These are phyloP conservation scores for Leucocoprinus leucothites DNA, from an alignment of 768 basidiomycete species.

Conservation along the genomic window DNA sequence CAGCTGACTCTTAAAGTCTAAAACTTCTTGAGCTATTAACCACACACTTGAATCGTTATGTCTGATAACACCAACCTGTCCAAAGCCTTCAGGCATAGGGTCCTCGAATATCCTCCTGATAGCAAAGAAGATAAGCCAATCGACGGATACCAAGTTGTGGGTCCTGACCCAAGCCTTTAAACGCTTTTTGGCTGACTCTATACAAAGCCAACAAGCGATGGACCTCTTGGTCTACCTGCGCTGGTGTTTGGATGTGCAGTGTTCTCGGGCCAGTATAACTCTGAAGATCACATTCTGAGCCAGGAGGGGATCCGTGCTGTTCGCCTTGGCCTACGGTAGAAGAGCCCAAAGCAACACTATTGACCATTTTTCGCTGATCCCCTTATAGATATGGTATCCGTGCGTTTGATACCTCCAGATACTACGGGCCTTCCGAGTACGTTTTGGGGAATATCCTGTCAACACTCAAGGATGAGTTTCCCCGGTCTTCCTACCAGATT, in stretches of 20 bases:
- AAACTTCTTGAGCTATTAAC: no score
- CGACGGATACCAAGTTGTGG: constrained; percentile 38
- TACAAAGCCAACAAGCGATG: constrained; percentile 29
- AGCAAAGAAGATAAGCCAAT: constrained; percentile 33
- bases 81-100: background rate
- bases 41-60: background rate
- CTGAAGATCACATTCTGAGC: constrained; percentile 53
- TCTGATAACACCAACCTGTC: background rate
- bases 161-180: background rate
- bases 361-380: constrained; percentile 1
- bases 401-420: constrained; percentile 81
- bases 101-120: constrained; percentile 20
- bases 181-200: background rate
- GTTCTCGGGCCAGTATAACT: constrained; percentile 67
- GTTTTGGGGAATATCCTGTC: constrained; percentile 66
- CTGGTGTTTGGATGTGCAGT: constrained; percentile 73
- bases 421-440: constrained; percentile 79
- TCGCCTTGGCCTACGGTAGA: constrained; percentile 71
- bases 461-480: constrained; percentile 63
- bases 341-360: constrained; percentile 12
- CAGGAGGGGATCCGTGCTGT: constrained; percentile 61
- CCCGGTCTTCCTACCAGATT: constrained; percentile 73
- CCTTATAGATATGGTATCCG: constrained; percentile 68
- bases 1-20: no score
- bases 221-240: constrained; percentile 35